Evolutionary conservation across 768 basidiomycete species (phyloP), one percentile per base, ranked within the genome.

Genomic region (Paxillus rubicundulus): DNA sequence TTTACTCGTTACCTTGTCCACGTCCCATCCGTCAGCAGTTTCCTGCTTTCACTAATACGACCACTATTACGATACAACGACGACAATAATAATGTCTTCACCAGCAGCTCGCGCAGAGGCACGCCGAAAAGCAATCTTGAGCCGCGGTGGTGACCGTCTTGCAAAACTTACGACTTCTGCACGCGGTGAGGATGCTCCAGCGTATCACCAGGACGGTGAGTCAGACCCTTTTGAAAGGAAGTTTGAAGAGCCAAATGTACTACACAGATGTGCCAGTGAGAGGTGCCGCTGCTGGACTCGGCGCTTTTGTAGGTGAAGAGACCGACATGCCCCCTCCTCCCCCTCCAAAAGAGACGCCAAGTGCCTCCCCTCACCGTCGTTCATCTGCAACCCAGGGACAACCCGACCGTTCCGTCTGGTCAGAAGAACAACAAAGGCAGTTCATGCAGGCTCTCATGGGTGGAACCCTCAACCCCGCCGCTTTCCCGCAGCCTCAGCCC

Each of bases 91-190:
- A 45, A 68, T 67, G 66, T 60, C 68, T 16, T 79, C 81, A 61
- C 77, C 85, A 48, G 72, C 85, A 70, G 80, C 84, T 53, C 82
- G 85, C 60, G 87, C 88, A 68, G 88, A 89, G 70, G 89, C 89
- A 9, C 78, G 89, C 40, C 73, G 83, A 62, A 86, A 80, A 70
- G 89, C 89, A 33, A 91, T 92, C 52, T 79, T 91, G 18, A 76
- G 76, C 56, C 77, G 87, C 48, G 84, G 87, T 13, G 75, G 74
- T 27, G 87, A 90, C 74, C 81, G 89, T 49, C 82, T 92, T 39
- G 84, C 87, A 28, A 90, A 84, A 62, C 78, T 92, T 40, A 89
- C 90, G 4, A 86, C 85, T 3, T 85, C 85, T 3, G 80, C 86
- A 33, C 80, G 89, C 18, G 82, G 82, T 37, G 87, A 87, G 45